A percentile compares a stretch with the other conserved stretches of the same genome.
phyloP scores from a whole-genome alignment of 805 yeast genomes.

The Starmerella riodocensis region DNA sequence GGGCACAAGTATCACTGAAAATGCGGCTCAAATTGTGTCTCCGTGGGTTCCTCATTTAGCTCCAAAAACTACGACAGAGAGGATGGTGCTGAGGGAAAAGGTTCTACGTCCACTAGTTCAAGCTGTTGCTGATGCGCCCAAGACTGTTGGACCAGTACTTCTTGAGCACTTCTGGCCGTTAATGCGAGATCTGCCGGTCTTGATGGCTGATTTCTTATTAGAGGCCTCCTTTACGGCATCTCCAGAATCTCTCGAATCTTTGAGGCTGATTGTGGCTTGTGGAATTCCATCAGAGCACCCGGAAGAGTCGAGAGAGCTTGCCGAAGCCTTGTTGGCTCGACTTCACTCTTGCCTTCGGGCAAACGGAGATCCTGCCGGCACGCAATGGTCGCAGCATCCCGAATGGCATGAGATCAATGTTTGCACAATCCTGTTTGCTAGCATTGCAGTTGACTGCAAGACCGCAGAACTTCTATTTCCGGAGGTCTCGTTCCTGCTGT shows the following conservation, averaged over 20 bases:
- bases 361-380: background rate
- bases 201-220: slow-evolving; percentile 5
- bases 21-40: slow-evolving; percentile 7
- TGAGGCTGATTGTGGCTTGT: slow-evolving; percentile 7
- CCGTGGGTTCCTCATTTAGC: slow-evolving; percentile 8
- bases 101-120: slow-evolving; percentile 5
- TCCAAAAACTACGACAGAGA: background rate
- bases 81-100: background rate
- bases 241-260: background rate
- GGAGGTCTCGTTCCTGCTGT: slow-evolving; percentile 6
- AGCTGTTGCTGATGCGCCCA: background rate
- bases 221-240: background rate
- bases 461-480: slow-evolving; percentile 7
- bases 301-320: slow-evolving; percentile 5
- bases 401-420: slow-evolving; percentile 6
- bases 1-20: slow-evolving; percentile 1
- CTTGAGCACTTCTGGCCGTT: slow-evolving; percentile 11
- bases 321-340: slow-evolving; percentile 3
- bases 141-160: background rate
- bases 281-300: background rate
- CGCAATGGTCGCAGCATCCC: slow-evolving; percentile 3
- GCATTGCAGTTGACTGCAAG: slow-evolving; percentile 4
- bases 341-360: slow-evolving; percentile 1
- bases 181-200: background rate
- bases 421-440: slow-evolving; percentile 5